A percentile compares a stretch with the other conserved stretches of the same genome.
Conservation (phyloP, 1,139 yeast species). For the Yamadazyma dushanensis region DNA sequence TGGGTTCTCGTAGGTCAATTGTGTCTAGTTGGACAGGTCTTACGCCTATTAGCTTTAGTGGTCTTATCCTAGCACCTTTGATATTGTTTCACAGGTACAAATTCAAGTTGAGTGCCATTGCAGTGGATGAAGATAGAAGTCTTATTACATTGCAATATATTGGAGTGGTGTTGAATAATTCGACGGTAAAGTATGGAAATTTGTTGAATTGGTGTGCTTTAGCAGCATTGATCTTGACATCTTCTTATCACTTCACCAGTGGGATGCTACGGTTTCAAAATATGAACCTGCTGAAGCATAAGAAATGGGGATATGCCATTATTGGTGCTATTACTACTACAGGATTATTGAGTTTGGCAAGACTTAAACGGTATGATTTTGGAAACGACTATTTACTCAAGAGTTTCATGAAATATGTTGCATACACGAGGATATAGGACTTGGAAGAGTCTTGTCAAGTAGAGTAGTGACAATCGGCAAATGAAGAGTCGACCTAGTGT, state of each 20-base stretch:
- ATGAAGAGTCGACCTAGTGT: too few species aligned
- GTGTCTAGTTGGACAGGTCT: conserved; percentile 32
- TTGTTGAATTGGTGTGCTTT: conserved; percentile 22
- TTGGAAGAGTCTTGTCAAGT: too few species aligned
- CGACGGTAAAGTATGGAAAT: conserved; percentile 20
- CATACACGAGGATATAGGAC: conserved; percentile 11
- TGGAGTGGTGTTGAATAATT: conserved; percentile 38
- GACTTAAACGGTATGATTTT: conserved; percentile 20
- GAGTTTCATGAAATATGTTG: conserved; percentile 14
- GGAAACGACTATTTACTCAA: conserved; percentile 14
- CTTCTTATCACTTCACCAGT: conserved; percentile 36
- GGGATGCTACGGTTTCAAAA: conserved; percentile 35
- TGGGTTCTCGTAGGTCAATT: conserved; percentile 51
- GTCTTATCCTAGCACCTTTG: conserved; percentile 52
- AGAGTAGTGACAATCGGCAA: too few species aligned
- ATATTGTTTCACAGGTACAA: conserved; percentile 48
- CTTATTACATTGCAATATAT: conserved; percentile 56
- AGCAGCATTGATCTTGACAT: conserved; percentile 23
- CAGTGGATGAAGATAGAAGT: conserved; percentile 66
- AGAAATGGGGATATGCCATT: conserved; percentile 34
- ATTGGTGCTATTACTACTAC: conserved; percentile 25
- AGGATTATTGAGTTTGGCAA: conserved; percentile 26
- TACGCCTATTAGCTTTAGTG: conserved; percentile 58
- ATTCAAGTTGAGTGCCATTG: conserved; percentile 50
- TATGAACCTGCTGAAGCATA: conserved; percentile 30